A percentile compares a stretch with the other conserved stretches of the same genome.
phyloP scores from a whole-genome alignment of 2,329 filamentous ascomycete genomes.

The Epichloe aotearoae region DNA sequence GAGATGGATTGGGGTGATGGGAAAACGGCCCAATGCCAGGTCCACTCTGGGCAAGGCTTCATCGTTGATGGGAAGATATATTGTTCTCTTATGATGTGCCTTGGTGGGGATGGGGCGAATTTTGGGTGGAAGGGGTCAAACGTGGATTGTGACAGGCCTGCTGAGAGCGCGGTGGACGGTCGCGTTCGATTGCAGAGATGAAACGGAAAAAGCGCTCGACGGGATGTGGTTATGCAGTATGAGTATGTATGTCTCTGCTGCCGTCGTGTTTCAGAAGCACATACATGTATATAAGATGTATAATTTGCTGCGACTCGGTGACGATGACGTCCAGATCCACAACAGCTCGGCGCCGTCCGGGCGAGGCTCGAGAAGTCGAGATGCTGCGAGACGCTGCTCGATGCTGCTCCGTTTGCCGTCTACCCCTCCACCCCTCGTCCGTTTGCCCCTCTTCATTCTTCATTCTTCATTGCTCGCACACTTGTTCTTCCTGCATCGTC shows the following conservation, averaged over 20 bases:
- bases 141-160: background rate
- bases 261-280: background rate
- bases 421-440: background rate
- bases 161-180: background rate
- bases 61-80: too few species aligned
- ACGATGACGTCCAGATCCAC: background rate
- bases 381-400: background rate
- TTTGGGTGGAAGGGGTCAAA: background rate
- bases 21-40: too few species aligned
- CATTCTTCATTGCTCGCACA: too few species aligned
- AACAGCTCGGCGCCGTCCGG: background rate
- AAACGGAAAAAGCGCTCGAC: background rate
- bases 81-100: too few species aligned
- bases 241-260: background rate
- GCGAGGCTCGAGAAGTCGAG: background rate
- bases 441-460: background rate
- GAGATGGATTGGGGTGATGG: too few species aligned
- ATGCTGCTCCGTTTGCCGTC: background rate
- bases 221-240: background rate
- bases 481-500: too few species aligned
- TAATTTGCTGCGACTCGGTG: background rate
- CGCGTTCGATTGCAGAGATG: background rate
- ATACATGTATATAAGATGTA: too few species aligned
- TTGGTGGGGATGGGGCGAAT: background rate
- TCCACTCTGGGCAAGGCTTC: too few species aligned